Evolutionary conservation across 345 rosid species (phyloP).

Genomic region (Brassica carinata): DNA sequence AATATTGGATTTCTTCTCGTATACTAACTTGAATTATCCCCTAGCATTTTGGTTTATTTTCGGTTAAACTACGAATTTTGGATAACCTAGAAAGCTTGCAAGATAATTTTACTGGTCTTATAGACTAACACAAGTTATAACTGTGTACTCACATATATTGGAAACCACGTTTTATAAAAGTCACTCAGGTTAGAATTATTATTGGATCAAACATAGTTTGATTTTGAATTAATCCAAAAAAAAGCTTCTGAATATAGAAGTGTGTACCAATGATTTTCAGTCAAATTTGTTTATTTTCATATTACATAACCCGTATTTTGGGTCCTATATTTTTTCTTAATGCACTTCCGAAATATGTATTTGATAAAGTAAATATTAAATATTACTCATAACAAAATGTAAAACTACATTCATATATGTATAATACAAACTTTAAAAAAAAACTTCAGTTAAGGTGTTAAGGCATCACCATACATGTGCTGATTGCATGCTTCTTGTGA

Average conservation of each 20-base stretch:
- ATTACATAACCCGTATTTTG: not conserved
- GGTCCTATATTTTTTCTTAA: not conserved
- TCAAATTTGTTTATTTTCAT: not conserved
- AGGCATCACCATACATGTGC: not conserved
- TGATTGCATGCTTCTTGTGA: not conserved
- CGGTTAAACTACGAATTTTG: too few relatives aligned
- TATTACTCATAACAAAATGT: too few relatives aligned
- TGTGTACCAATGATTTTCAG: too few relatives aligned
- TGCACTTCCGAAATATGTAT: not conserved
- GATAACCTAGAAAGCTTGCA: too few relatives aligned
- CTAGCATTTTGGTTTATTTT: too few relatives aligned
- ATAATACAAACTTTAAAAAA: too few relatives aligned
- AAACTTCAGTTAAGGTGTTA: not conserved
- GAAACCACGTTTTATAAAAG: not conserved
- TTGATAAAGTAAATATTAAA: too few relatives aligned
- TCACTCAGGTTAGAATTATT: not conserved
- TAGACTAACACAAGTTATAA: not conserved
- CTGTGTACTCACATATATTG: not conserved
- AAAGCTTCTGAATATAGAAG: not conserved
- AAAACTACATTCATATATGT: not conserved
- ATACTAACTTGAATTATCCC: not conserved
- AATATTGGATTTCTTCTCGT: not conserved
- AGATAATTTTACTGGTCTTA: too few relatives aligned
- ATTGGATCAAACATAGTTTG: not conserved
- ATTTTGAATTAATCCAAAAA: not conserved